These are phyloP conservation scores for Boehmeria nivea DNA, from an alignment of 306 rosid genomes.

Conservation along the genomic window DNA sequence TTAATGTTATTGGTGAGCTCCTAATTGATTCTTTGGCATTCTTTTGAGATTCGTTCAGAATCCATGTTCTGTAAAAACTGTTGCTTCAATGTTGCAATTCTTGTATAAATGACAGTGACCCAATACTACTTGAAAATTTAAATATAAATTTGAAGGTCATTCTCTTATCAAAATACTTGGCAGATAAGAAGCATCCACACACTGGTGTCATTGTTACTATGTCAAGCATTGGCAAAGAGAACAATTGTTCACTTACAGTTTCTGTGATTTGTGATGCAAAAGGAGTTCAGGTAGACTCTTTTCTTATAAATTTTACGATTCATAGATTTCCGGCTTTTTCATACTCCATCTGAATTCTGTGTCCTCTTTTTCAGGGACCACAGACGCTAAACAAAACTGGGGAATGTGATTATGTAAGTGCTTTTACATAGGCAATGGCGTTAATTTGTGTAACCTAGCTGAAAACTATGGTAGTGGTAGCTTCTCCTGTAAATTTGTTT, in stretches of 20 bases:
- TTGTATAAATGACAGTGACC: no score
- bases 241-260: conserved; percentile 81
- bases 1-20: conserved; percentile 61
- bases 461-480: no score
- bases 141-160: no score
- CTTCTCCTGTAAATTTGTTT: no score
- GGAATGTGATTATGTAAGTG: conserved; percentile 73
- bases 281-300: conserved; percentile 57
- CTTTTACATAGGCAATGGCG: conserved; percentile 9
- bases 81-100: conserved; percentile 10
- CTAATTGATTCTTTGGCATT: neutral
- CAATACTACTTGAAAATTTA: neutral
- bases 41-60: no score
- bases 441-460: no score
- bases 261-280: conserved; percentile 63
- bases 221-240: conserved; percentile 46
- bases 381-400: conserved; percentile 50
- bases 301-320: conserved; percentile 5
- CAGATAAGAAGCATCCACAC: conserved; percentile 74
- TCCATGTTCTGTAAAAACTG: no score
- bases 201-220: conserved; percentile 70
- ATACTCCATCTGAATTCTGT: conserved; percentile 14
- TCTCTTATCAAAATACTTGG: conserved; percentile 25
- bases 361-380: conserved; percentile 52
- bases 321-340: conserved; percentile 16